Evolutionary conservation across 192 early-diverging fungal species (phyloP).

Genomic region (Podila horticola): DNA sequence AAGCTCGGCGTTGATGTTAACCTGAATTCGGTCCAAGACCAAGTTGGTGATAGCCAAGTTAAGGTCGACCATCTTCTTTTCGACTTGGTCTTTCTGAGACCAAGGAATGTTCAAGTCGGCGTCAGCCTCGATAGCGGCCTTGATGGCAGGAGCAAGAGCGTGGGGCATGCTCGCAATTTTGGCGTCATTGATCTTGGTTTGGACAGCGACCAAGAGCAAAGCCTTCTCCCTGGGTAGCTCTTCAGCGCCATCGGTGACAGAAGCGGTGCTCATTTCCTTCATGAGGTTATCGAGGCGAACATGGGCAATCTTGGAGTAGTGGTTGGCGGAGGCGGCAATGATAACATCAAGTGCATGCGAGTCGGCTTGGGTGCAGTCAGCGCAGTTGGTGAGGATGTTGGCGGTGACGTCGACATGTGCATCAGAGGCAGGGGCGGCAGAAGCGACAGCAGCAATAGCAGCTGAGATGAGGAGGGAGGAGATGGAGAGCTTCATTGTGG

Average conservation of each 20-base stretch:
- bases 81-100: conserved; percentile 23
- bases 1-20: neutral
- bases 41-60: conserved; percentile 9
- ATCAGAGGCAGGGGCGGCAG: neutral
- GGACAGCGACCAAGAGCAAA: neutral
- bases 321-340: conserved; percentile 9
- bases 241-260: conserved; percentile 17
- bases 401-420: neutral
- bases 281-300: conserved; percentile 13
- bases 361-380: neutral
- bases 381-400: conserved; percentile 1
- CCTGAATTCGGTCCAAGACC: conserved; percentile 16
- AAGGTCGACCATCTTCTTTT: conserved; percentile 16
- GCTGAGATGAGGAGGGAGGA: conserved; percentile 26
- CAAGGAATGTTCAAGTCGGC: conserved; percentile 10
- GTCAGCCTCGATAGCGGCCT: conserved; percentile 7
- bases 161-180: conserved; percentile 25
- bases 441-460: conserved; percentile 18
- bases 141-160: conserved; percentile 12
- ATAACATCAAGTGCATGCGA: conserved; percentile 6
- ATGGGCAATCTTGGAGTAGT: conserved; percentile 8
- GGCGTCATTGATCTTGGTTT: conserved; percentile 25
- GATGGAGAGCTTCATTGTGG: conserved; percentile 12
- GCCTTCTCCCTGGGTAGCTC: conserved; percentile 22
- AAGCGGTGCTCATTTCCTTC: conserved; percentile 2